Conservation (phyloP, 495 filamentous ascomycete genomes). For the Endocarpon pusillum region DNA sequence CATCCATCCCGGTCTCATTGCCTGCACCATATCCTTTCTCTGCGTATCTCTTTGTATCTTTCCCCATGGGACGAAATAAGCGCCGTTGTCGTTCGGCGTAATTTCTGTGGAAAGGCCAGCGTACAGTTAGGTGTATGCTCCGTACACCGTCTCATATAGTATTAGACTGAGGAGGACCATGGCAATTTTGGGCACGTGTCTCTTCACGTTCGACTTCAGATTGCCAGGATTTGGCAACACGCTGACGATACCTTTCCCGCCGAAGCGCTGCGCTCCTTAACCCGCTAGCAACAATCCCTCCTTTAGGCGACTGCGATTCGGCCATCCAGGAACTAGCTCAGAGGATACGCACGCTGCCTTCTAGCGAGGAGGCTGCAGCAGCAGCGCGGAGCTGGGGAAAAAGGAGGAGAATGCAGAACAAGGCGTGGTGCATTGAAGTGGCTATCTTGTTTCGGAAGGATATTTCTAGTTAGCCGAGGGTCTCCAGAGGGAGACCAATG, state of each 20-base stretch:
- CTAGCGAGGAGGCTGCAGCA: not conserved
- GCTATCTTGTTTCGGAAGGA: too few species aligned
- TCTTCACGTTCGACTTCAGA: constrained; percentile 17
- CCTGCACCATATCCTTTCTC: constrained; percentile 16
- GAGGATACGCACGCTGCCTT: not conserved
- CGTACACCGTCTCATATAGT: constrained; percentile 13
- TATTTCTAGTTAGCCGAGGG: too few species aligned
- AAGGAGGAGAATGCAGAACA: too few species aligned
- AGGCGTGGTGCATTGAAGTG: too few species aligned
- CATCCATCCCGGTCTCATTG: constrained; percentile 17
- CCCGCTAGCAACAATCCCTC: too few species aligned
- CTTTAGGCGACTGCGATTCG: not conserved
- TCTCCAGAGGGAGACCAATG: too few species aligned
- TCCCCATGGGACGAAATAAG: constrained; percentile 25
- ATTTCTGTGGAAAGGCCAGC: constrained; percentile 24
- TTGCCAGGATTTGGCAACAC: constrained; percentile 26
- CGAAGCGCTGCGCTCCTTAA: constrained; percentile 17
- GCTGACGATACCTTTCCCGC: constrained; percentile 17
- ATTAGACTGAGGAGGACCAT: constrained; percentile 11
- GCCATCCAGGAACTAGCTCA: not conserved
- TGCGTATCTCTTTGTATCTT: constrained; percentile 3
- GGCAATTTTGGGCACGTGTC: constrained; percentile 7
- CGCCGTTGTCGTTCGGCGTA: constrained; percentile 14
- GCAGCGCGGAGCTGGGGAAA: too few species aligned
- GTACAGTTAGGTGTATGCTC: constrained; percentile 27